Percentiles rank a stretch among this genome's conserved stretches.
phyloP scores from a whole-genome alignment of 2,329 filamentous ascomycete genomes.

The Delphinella strobiligena region DNA sequence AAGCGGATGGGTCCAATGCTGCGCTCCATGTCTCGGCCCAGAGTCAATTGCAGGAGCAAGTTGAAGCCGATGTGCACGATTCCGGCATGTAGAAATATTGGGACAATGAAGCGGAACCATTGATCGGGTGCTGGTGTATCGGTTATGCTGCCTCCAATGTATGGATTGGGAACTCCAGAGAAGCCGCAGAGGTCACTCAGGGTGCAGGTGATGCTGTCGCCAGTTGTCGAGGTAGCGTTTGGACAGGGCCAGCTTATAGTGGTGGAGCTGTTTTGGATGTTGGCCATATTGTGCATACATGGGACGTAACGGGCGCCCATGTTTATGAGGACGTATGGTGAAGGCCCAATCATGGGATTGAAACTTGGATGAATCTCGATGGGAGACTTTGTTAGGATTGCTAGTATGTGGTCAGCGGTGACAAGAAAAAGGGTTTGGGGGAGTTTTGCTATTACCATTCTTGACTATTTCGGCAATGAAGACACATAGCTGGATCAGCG shows the following conservation, averaged over 20 bases:
- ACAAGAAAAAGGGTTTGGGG: background rate
- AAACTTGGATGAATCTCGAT: conserved; percentile 74
- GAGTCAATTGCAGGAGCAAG: conserved; percentile 76
- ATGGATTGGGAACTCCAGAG: conserved; percentile 57
- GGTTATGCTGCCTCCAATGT: conserved; percentile 35
- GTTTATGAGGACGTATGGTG: conserved; percentile 80
- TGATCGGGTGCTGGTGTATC: conserved; percentile 64
- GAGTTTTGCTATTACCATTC: conserved; percentile 55
- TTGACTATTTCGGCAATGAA: conserved; percentile 83
- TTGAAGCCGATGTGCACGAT: conserved; percentile 95
- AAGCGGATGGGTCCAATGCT: conserved; percentile 83
- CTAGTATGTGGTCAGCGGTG: conserved; percentile 32
- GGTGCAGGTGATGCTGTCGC: conserved; percentile 49
- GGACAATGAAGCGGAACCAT: conserved; percentile 92
- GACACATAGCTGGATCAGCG: conserved; percentile 63
- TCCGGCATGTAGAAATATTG: conserved; percentile 91
- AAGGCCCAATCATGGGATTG: conserved; percentile 96
- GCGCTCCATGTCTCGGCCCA: conserved; percentile 85
- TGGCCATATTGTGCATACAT: conserved; percentile 79
- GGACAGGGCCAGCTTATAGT: conserved; percentile 65
- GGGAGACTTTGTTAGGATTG: conserved; percentile 62
- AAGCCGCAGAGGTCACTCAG: conserved; percentile 79
- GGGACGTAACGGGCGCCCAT: conserved; percentile 89
- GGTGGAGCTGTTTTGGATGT: conserved; percentile 40
- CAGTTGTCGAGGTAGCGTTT: conserved; percentile 52